Conservation (phyloP, 163 green algal species). For the Scenedesmus sp. region DNA sequence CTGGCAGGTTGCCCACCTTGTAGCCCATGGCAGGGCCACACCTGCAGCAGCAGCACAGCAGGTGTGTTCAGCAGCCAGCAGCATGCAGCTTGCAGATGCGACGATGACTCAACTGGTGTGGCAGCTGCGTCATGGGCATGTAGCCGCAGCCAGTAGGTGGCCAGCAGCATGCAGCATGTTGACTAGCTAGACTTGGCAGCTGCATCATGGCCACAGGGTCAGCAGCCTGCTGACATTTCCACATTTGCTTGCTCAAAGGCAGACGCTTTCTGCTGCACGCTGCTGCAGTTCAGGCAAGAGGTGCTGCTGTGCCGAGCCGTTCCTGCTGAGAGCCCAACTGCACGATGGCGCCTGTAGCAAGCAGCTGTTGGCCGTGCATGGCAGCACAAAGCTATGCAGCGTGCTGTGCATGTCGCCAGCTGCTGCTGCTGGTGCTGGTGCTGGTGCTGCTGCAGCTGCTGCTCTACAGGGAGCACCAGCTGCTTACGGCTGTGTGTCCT, state of each 20-base stretch:
- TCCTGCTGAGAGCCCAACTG: no score
- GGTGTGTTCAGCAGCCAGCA: not conserved
- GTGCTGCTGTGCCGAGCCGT: not conserved
- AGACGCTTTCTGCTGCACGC: not conserved
- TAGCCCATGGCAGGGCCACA: conserved; percentile 83
- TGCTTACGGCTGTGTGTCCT: conserved; percentile 77
- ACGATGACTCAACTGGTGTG: no score
- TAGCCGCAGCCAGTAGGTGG: no score
- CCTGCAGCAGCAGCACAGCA: conserved; percentile 47
- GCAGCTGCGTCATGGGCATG: no score
- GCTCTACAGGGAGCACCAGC: not conserved
- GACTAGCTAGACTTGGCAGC: no score
- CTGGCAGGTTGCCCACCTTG: conserved; percentile 73
- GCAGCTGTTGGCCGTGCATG: not conserved
- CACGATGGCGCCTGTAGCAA: not conserved
- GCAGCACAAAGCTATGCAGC: not conserved
- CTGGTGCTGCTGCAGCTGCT: not conserved
- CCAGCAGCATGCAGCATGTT: no score
- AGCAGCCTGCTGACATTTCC: not conserved
- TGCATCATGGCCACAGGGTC: no score
- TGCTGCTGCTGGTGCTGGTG: not conserved
- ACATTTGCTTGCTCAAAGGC: not conserved
- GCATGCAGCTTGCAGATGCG: not conserved
- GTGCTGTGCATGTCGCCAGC: not conserved
- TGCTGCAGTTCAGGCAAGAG: not conserved